Evolutionary conservation across 2,329 filamentous ascomycete genomes (phyloP).

Genomic region (Proliferodiscus dingleyae): DNA sequence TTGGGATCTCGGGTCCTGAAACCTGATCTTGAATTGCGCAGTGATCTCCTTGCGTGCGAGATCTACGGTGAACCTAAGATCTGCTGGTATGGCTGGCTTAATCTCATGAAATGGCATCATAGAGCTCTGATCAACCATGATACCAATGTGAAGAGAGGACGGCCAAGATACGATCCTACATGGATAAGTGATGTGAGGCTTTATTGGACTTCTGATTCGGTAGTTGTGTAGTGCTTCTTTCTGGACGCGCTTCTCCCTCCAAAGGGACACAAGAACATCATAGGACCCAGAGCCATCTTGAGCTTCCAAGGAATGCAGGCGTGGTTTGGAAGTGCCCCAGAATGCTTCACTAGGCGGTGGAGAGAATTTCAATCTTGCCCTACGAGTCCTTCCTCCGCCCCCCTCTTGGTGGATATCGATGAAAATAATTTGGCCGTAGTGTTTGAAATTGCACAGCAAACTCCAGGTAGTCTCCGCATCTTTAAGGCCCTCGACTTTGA

Average conservation of each 20-base stretch:
- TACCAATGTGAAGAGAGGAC: constrained; percentile 55
- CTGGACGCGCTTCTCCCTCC: neutral
- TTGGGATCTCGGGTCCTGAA: constrained; percentile 24
- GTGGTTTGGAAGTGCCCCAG: constrained; percentile 35
- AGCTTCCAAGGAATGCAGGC: constrained; percentile 24
- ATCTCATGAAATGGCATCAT: constrained; percentile 57
- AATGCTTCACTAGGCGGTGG: constrained; percentile 50
- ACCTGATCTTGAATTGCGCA: constrained; percentile 36
- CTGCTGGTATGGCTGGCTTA: constrained; percentile 8
- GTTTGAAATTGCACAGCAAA: constrained; percentile 48
- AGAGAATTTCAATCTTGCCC: constrained; percentile 51
- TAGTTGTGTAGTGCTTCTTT: constrained; percentile 1
- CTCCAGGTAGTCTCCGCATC: constrained; percentile 35
- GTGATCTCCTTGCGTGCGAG: constrained; percentile 36
- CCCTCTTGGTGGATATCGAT: constrained; percentile 51
- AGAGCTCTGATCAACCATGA: constrained; percentile 45
- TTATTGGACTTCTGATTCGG: constrained; percentile 31
- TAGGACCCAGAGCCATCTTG: constrained; percentile 11
- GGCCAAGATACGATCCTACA: constrained; percentile 39
- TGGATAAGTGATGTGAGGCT: constrained; percentile 30
- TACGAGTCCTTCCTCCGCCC: constrained; percentile 35
- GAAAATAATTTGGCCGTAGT: constrained; percentile 47
- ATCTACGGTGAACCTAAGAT: constrained; percentile 37
- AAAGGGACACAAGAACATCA: constrained; percentile 5
- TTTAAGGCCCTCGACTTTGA: constrained; percentile 31